These are phyloP conservation scores for Malbranchea zuffiana DNA, from an alignment of 2,329 filamentous ascomycete genomes.

Conservation along the genomic window DNA sequence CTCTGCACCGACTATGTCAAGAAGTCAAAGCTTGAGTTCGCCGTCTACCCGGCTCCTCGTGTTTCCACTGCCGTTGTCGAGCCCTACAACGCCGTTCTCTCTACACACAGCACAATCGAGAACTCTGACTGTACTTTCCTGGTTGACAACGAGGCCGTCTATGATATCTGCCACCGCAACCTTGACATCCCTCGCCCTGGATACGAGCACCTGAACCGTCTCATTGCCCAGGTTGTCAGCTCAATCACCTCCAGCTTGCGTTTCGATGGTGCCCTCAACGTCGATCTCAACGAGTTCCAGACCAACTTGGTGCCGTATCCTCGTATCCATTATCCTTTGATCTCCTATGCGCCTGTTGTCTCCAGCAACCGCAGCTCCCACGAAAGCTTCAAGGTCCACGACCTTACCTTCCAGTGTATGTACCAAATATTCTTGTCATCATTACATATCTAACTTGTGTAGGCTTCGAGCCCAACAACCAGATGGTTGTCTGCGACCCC, in stretches of 20 bases:
- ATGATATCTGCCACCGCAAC: constrained; percentile 98
- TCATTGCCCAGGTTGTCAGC: constrained; percentile 97
- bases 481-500: constrained; percentile 99
- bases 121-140: constrained; percentile 99
- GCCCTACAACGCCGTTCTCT: constrained; percentile 99
- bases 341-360: constrained; percentile 89
- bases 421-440: constrained; percentile 3
- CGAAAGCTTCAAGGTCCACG: constrained; percentile 82
- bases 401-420: constrained; percentile 55
- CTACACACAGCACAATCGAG: constrained; percentile 97
- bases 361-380: constrained; percentile 92
- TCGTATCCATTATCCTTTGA: constrained; percentile 97
- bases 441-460: constrained; percentile 57
- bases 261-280: constrained; percentile 97
- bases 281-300: constrained; percentile 99
- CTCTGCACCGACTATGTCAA: constrained; percentile 98
- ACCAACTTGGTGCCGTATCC: constrained; percentile 98
- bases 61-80: constrained; percentile 96
- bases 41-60: constrained; percentile 95
- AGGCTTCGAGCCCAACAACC: constrained; percentile 99
- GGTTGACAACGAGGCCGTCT: constrained; percentile 99
- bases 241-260: constrained; percentile 97
- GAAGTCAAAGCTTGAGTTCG: constrained; percentile 99
- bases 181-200: constrained; percentile 93
- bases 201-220: constrained; percentile 97